Conservation (phyloP, 2,329 filamentous ascomycete genomes). For the Colletotrichum cordylinicola region DNA sequence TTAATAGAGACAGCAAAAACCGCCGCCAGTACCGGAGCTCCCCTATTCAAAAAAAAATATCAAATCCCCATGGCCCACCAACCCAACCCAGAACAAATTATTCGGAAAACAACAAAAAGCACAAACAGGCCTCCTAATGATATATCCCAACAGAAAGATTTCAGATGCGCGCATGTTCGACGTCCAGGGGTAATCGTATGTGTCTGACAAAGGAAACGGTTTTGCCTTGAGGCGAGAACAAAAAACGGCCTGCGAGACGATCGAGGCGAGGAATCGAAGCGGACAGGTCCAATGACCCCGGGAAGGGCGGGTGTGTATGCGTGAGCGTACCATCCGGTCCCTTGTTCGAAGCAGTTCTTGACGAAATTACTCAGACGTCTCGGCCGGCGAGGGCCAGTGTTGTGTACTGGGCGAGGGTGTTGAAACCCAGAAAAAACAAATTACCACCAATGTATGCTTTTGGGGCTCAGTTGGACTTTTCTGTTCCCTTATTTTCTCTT, state of each 20-base stretch:
- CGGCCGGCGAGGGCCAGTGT: background rate
- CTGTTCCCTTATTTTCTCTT: background rate
- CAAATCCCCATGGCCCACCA: background rate
- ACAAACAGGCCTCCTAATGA: background rate
- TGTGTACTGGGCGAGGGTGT: background rate
- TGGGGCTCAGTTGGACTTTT: conserved; percentile 1
- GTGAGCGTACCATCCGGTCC: background rate
- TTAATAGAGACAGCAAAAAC: conserved; percentile 6
- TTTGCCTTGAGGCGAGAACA: background rate
- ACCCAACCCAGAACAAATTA: background rate
- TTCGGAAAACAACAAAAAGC: background rate
- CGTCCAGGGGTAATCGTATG: conserved; percentile 8
- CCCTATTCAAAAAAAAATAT: background rate
- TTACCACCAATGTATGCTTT: conserved; percentile 15
- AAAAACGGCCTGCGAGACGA: background rate
- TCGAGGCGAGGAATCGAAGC: background rate
- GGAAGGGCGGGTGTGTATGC: background rate
- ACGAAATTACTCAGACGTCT: background rate
- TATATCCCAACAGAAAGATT: background rate
- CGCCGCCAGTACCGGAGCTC: background rate
- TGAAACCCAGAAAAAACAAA: conserved; percentile 3
- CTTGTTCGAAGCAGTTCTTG: background rate
- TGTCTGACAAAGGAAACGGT: conserved; percentile 16
- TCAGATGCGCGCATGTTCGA: background rate
- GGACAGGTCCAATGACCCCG: background rate